Evolutionary conservation across 2,329 filamentous ascomycete species (phyloP).

Genomic region (Aspergillus persii): DNA sequence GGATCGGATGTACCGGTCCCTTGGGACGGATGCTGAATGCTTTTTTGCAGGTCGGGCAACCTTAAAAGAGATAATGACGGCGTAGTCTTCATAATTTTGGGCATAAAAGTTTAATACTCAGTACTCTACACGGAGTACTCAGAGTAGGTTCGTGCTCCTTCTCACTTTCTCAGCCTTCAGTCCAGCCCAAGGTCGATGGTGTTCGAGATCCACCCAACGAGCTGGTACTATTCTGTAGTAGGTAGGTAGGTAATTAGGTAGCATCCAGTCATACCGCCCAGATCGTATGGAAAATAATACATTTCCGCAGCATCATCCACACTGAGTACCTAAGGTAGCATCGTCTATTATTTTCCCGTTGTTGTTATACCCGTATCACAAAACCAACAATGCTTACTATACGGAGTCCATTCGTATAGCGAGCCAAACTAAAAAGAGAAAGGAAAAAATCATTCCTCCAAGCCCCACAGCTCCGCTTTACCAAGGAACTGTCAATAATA

Average conservation of each 20-base stretch:
- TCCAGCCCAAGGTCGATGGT: not conserved
- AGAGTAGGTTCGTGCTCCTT: not conserved
- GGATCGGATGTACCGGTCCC: conserved; percentile 9
- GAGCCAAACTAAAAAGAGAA: not conserved
- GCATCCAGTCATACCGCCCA: not conserved
- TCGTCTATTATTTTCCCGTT: not conserved
- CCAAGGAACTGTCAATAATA: not conserved
- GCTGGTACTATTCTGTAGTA: not conserved
- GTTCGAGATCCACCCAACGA: not conserved
- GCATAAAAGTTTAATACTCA: not conserved
- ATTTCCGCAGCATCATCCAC: not conserved
- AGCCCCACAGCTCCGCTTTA: not conserved
- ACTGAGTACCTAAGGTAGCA: not conserved
- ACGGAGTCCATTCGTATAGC: not conserved
- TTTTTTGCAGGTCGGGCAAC: not conserved
- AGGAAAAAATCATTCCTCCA: not conserved
- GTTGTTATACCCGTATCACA: not conserved
- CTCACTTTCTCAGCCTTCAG: not conserved
- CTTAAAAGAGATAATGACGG: not conserved
- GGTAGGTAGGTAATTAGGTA: too few relatives aligned
- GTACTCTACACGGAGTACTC: too few relatives aligned
- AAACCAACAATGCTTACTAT: not conserved
- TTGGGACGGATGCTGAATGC: conserved; percentile 1
- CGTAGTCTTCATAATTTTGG: not conserved
- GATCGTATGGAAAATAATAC: not conserved